Evolutionary conservation across 192 early-diverging fungal species (phyloP).

Genomic region (Mortierella claussenii): DNA sequence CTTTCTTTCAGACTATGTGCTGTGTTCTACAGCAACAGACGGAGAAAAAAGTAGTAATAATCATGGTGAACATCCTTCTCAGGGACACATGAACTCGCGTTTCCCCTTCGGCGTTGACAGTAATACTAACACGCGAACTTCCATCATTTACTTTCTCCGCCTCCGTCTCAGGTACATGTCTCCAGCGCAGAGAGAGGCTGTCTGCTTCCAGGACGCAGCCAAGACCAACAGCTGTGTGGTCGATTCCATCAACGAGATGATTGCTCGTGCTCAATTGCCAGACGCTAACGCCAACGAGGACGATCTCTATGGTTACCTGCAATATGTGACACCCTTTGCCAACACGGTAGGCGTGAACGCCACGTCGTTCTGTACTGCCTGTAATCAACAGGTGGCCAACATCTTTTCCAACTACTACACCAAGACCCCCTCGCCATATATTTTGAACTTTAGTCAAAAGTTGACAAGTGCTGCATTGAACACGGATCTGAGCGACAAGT

Average conservation of each 20-base stretch:
- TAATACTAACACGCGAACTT: too few relatives aligned
- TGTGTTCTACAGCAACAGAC: too few relatives aligned
- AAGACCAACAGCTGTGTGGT: constrained; percentile 25
- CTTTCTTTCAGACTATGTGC: too few relatives aligned
- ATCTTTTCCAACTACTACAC: constrained; percentile 46
- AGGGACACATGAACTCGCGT: too few relatives aligned
- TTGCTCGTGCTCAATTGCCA: constrained; percentile 30
- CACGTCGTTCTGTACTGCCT: constrained; percentile 28
- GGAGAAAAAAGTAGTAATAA: too few relatives aligned
- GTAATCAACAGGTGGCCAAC: constrained; percentile 48
- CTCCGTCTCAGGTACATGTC: constrained; percentile 30
- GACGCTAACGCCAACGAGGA: constrained; percentile 24
- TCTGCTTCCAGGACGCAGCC: constrained; percentile 23
- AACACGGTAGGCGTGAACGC: constrained; percentile 4
- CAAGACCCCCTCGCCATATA: constrained; percentile 26
- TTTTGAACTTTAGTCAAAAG: constrained; percentile 28
- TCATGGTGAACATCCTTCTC: too few relatives aligned
- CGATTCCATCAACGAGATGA: constrained; percentile 39
- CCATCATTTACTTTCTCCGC: too few relatives aligned
- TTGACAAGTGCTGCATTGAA: constrained; percentile 5
- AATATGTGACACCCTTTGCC: constrained; percentile 39
- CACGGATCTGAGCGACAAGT: constrained; percentile 13
- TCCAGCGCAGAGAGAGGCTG: constrained; percentile 32
- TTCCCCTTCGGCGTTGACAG: too few relatives aligned
- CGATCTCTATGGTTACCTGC: constrained; percentile 44